Evolutionary conservation across 495 filamentous ascomycete species (phyloP), one percentile per base, ranked within the genome.

Genomic region (Physcia stellaris): DNA sequence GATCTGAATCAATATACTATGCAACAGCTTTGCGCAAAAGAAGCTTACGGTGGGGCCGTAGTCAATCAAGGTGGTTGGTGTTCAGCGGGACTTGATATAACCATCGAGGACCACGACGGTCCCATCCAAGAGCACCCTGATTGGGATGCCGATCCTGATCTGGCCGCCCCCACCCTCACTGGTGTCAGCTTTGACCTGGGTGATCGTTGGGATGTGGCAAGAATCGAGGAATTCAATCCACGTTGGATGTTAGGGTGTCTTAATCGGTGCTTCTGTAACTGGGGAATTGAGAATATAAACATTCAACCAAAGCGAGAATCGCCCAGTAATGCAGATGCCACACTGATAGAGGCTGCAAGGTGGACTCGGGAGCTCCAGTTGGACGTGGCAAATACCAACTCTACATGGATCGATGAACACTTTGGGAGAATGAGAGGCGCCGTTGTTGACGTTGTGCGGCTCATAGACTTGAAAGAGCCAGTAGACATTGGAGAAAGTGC

Each of bases 1-100:
- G 19, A 43, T 26, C 41, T 35, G 2, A 24, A 27, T 16, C n/a
- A 2, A 4, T 28, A 24, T 7, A 43, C 41, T 10, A 19, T 43
- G 33, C 41, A 37, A 24, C 41, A 43, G 20, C 19, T 43, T 5
- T 43, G 41, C 18, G 34, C 41, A 12, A 43, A 43, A 31, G 22
- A 32, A 16, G 33, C 37, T 19, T 43, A 38, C 26, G 34, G 34
- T 13, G 41, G 41, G 3, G n/a, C n/a, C n/a, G 21, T 16, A 17
- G 22, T 18, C 1, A 24, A 21, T 3, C 15, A 30, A 22, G 41
- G 41, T 3, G 41, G 41, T 12, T 43, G 19, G 7, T 43, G 41
- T 19, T 21, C 17, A 41, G 23, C 11, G 6, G 6, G 6, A 16
- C 17, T 21, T 19, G 15, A 3, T 13, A n/a, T n/a, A n/a, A n/a